phyloP scores from a whole-genome alignment of 257 asterid species.

The Ehretia macrophylla region DNA sequence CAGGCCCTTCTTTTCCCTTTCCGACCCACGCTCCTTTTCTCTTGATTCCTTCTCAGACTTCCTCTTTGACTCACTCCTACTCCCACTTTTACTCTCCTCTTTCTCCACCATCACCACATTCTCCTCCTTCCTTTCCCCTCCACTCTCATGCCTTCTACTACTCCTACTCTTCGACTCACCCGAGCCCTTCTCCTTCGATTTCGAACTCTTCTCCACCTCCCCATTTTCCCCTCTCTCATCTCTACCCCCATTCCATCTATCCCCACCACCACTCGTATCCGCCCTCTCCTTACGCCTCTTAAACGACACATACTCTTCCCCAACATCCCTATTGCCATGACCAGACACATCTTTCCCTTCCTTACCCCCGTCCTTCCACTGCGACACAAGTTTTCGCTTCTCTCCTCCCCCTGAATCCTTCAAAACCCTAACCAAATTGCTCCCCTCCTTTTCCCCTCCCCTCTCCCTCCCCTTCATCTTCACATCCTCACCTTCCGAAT shows the following conservation, averaged over 20 bases:
- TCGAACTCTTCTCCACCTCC: conserved; percentile 41
- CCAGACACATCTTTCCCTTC: conserved; percentile 65
- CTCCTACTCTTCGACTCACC: conserved; percentile 61
- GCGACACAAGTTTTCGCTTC: conserved; percentile 70
- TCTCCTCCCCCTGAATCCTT: conserved; percentile 71
- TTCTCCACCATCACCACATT: conserved; percentile 45
- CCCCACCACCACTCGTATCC: conserved; percentile 45
- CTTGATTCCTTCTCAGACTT: conserved; percentile 73
- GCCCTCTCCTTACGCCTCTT: conserved; percentile 78
- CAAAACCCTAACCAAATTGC: conserved; percentile 39
- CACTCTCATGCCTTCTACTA: conserved; percentile 61
- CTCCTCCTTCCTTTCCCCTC: conserved; percentile 63
- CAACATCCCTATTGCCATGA: conserved; percentile 56
- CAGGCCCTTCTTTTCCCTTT: conserved; percentile 65
- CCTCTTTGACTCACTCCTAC: conserved; percentile 66
- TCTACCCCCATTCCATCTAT: conserved; percentile 74
- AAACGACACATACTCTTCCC: conserved; percentile 65
- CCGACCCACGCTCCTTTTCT: conserved; percentile 72
- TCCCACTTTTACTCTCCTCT: conserved; percentile 52
- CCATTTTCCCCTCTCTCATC: conserved; percentile 50
- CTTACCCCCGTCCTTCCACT: too few species aligned
- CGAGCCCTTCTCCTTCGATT: conserved; percentile 66
- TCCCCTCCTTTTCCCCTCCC: too few species aligned
- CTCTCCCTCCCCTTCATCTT: conserved; percentile 74
- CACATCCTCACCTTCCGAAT: conserved; percentile 68